A percentile compares a stretch with the other conserved stretches of the same genome.
Conservation (phyloP, 176 grass and related monocot genomes). For the Saccharum spontaneum region DNA sequence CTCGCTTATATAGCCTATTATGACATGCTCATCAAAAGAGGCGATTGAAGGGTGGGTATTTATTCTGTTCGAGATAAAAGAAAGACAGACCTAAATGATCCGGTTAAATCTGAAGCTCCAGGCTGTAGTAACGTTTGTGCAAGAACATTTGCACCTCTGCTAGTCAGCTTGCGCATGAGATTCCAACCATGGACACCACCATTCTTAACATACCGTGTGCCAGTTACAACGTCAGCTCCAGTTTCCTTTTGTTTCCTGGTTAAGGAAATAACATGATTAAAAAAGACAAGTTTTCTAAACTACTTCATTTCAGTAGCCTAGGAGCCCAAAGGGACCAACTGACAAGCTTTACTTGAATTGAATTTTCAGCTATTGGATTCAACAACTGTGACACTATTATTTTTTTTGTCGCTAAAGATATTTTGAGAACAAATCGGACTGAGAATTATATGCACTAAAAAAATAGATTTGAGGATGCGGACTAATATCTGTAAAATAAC, state of each 20-base stretch:
- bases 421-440: neutral
- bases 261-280: slow-evolving; percentile 25
- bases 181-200: slow-evolving; percentile 99
- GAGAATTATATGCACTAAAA: neutral
- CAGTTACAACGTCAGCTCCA: slow-evolving; percentile 83
- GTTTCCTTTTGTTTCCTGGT: slow-evolving; percentile 85
- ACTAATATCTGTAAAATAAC: slow-evolving; percentile 16
- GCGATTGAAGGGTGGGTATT: neutral
- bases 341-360: neutral
- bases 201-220: slow-evolving; percentile 83
- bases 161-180: slow-evolving; percentile 93
- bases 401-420: neutral
- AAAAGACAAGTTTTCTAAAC: neutral
- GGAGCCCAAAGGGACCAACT: neutral
- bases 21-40: slow-evolving; percentile 3
- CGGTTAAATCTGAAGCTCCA: slow-evolving; percentile 90
- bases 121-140: slow-evolving; percentile 91
- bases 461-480: neutral
- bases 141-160: slow-evolving; percentile 98
- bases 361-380: slow-evolving; percentile 11
- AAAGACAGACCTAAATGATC: slow-evolving; percentile 70
- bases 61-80: slow-evolving; percentile 1
- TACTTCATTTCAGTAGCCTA: slow-evolving; percentile 15
- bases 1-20: slow-evolving; percentile 82
- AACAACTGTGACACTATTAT: neutral